Conservation (phyloP, 2,329 filamentous ascomycete genomes). For the Cercospora canescens region DNA sequence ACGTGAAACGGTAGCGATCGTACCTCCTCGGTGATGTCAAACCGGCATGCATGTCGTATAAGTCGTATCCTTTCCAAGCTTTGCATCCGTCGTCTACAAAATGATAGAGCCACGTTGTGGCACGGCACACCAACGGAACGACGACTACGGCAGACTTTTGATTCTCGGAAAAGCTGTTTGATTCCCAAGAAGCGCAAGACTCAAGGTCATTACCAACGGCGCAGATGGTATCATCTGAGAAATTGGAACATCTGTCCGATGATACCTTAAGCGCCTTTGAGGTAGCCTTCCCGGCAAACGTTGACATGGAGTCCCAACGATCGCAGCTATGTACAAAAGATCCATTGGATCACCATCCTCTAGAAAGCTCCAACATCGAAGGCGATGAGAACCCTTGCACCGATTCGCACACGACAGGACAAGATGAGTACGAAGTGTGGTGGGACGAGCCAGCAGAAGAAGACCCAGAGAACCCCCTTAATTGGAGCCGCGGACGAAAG, state of each 20-base stretch:
- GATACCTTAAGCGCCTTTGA: not conserved
- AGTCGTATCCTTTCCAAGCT: no score
- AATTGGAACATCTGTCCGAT: not conserved
- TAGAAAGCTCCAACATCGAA: not conserved
- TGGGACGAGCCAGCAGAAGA: slow-evolving; percentile 56
- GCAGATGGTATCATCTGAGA: not conserved
- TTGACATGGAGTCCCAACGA: not conserved
- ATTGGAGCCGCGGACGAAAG: slow-evolving; percentile 56
- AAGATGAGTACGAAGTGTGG: slow-evolving; percentile 25
- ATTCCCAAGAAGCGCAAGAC: no score
- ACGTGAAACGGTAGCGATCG: no score
- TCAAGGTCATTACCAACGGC: no score
- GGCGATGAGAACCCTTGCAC: not conserved
- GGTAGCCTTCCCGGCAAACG: not conserved
- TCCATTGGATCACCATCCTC: not conserved
- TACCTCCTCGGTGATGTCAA: no score
- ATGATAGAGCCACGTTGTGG: no score
- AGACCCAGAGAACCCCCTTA: slow-evolving; percentile 57
- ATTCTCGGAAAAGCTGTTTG: no score
- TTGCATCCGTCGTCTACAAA: no score
- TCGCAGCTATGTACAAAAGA: not conserved
- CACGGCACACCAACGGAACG: no score
- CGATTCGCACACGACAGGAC: not conserved
- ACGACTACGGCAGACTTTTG: no score
- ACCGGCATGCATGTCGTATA: no score